Conservation (phyloP, 805 yeast species). For the Ogataea nakhonphanomensis region DNA sequence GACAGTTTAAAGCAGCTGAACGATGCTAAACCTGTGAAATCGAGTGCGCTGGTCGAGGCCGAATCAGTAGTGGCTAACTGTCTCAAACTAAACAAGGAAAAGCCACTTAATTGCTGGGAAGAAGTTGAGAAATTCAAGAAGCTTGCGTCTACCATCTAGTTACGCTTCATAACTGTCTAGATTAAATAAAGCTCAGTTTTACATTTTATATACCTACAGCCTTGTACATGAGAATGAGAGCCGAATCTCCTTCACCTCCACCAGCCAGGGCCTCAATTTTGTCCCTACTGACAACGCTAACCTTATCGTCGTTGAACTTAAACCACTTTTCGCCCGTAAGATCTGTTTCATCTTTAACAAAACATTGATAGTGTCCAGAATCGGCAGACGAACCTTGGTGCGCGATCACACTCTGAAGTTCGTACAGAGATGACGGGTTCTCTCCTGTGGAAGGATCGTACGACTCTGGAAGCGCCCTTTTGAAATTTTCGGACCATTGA, state of each 20-base stretch:
- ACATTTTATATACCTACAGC: constrained; percentile 52
- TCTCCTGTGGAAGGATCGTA: constrained; percentile 51
- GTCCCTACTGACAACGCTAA: constrained; percentile 70
- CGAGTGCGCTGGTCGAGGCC: constrained; percentile 41
- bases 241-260: constrained; percentile 97
- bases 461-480: constrained; percentile 41
- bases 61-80: constrained; percentile 55
- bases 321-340: constrained; percentile 78
- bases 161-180: not conserved
- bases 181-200: constrained; percentile 1
- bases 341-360: constrained; percentile 68
- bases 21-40: constrained; percentile 27
- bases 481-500: constrained; percentile 47
- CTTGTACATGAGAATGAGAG: constrained; percentile 81
- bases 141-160: constrained; percentile 34
- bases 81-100: constrained; percentile 57
- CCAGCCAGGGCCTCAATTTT: constrained; percentile 86
- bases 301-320: constrained; percentile 92
- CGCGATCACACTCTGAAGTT: constrained; percentile 77
- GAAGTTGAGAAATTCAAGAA: constrained; percentile 68
- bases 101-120: constrained; percentile 78
- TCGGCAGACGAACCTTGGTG: constrained; percentile 96
- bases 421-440: constrained; percentile 86
- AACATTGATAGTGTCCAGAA: constrained; percentile 95
- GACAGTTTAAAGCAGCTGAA: constrained; percentile 33